phyloP scores from a whole-genome alignment of 2,329 filamentous ascomycete genomes.

The Apiospora kogelbergensis region DNA sequence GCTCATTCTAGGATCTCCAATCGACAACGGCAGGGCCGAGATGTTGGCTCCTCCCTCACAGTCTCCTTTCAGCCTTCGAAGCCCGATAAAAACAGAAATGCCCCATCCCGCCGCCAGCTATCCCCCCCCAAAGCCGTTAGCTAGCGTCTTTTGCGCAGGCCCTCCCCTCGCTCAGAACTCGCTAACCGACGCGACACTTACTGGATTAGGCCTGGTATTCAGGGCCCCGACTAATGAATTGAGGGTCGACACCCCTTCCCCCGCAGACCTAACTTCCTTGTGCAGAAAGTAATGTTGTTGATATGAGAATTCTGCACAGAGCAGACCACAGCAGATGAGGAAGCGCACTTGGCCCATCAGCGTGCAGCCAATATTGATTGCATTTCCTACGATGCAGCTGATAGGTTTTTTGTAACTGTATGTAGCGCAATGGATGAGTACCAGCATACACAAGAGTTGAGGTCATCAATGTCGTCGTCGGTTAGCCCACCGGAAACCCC shows the following conservation, averaged over 20 bases:
- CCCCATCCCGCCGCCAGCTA: too few species aligned
- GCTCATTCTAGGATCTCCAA: not conserved
- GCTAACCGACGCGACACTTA: not conserved
- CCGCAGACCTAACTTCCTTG: not conserved
- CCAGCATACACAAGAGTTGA: not conserved
- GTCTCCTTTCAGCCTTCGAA: not conserved
- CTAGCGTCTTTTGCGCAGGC: not conserved
- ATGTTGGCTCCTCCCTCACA: not conserved
- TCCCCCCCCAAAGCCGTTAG: not conserved
- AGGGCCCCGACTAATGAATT: not conserved
- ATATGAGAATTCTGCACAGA: not conserved
- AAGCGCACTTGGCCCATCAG: not conserved
- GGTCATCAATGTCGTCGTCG: not conserved
- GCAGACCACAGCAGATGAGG: not conserved
- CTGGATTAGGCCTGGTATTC: not conserved
- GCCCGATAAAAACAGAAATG: not conserved
- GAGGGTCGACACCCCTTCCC: not conserved
- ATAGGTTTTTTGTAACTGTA: too few species aligned
- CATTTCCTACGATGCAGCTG: too few species aligned
- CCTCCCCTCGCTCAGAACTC: too few species aligned
- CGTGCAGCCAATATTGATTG: not conserved
- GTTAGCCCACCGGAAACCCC: not conserved
- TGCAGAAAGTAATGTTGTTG: not conserved
- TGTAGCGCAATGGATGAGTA: not conserved
- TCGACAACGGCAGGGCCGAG: not conserved